phyloP scores from a whole-genome alignment of 805 yeast species.

The Myxozyma neglecta region DNA sequence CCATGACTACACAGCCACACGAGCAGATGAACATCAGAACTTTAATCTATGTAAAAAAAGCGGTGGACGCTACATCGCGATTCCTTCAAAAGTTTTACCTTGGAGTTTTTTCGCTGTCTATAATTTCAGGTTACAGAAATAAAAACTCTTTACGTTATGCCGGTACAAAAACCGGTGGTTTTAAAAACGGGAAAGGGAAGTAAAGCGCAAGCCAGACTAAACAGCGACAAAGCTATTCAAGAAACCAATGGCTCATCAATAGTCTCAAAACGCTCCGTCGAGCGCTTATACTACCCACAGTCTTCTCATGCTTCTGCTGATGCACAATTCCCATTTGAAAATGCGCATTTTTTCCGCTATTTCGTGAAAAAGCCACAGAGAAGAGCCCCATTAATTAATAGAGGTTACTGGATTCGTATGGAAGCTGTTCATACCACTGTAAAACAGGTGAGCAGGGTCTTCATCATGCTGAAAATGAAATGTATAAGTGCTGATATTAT shows the following conservation, averaged over 20 bases:
- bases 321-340: slow-evolving; percentile 5
- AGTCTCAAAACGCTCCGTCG: slow-evolving; percentile 79
- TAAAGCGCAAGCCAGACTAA: slow-evolving; percentile 8
- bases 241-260: slow-evolving; percentile 83
- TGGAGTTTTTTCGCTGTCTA: background rate
- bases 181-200: slow-evolving; percentile 3
- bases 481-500: background rate
- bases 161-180: background rate
- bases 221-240: slow-evolving; percentile 56
- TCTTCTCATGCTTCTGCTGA: slow-evolving; percentile 26
- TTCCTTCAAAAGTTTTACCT: background rate
- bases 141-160: background rate
- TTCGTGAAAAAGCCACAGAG: slow-evolving; percentile 68
- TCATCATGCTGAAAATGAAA: background rate
- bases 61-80: background rate
- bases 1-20: background rate
- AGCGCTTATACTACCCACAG: slow-evolving; percentile 48
- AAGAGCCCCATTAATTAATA: slow-evolving; percentile 75
- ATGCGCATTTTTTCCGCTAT: slow-evolving; percentile 54
- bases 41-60: background rate
- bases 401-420: slow-evolving; percentile 83
- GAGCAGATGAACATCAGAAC: slow-evolving; percentile 4
- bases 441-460: slow-evolving; percentile 43
- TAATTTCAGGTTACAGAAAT: background rate
- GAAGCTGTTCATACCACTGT: slow-evolving; percentile 61